Conservation (phyloP, 805 yeast genomes). For the Kodamaea sagamina region DNA sequence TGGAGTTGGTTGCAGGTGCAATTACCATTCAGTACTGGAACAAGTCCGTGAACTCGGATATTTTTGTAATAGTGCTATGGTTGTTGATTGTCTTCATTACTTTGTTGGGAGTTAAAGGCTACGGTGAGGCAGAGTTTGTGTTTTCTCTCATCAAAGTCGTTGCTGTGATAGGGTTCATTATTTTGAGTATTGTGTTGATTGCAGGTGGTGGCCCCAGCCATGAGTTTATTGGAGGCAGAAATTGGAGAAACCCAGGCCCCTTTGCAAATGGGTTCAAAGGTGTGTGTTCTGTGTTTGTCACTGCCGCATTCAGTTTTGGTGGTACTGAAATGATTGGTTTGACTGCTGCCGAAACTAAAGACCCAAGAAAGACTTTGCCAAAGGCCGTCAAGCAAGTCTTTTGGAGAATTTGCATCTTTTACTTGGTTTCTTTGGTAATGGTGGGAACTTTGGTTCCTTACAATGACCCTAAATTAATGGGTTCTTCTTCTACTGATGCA, state of each 20-base stretch:
- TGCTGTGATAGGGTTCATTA: constrained; percentile 51
- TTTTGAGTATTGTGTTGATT: constrained; percentile 52
- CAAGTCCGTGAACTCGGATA: constrained; percentile 51
- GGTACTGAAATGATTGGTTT: constrained; percentile 75
- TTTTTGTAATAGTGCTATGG: constrained; percentile 60
- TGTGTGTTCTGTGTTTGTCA: constrained; percentile 65
- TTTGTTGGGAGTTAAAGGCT: constrained; percentile 53
- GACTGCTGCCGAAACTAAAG: constrained; percentile 73
- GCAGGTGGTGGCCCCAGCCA: constrained; percentile 58
- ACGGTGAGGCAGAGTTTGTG: constrained; percentile 59
- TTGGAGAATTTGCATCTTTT: constrained; percentile 75
- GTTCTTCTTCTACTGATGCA: constrained; percentile 50
- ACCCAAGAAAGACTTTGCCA: constrained; percentile 68
- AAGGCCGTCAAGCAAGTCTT: constrained; percentile 77
- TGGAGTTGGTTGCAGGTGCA: constrained; percentile 63
- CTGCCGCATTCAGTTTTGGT: constrained; percentile 74
- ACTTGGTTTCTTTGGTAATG: constrained; percentile 54
- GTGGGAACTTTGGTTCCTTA: constrained; percentile 71
- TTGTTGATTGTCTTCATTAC: constrained; percentile 48
- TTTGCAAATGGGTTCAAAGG: constrained; percentile 68
- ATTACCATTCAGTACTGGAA: constrained; percentile 61
- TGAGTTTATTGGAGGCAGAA: constrained; percentile 54
- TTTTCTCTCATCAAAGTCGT: constrained; percentile 49
- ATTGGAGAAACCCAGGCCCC: constrained; percentile 68
- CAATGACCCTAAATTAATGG: constrained; percentile 49